Evolutionary conservation across 225 moss, liverwort and hornwort genomes (phyloP), one percentile per base, ranked within the genome.

Genomic region (Pseudoscleropodium purum): DNA sequence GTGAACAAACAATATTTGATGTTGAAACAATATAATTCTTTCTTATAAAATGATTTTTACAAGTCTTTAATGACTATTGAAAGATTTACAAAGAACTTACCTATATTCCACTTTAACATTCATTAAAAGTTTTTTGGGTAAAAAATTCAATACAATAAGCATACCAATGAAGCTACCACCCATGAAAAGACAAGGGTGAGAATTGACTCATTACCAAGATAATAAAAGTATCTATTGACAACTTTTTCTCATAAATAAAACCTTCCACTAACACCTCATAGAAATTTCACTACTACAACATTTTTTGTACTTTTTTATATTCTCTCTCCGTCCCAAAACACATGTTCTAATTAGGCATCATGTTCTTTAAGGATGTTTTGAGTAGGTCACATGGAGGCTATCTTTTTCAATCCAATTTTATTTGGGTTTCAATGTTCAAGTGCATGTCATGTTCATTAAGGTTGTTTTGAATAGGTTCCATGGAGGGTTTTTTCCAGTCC

Each of bases 401-500:
- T 47, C 45, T 45, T 25, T 74, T 30, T 10, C 2, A 29, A 0
- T 74, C 11, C 5, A 18, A 27, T 43, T 74, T 18, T 18, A 30
- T 74, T 45, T 17, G 6, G 45, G 6, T 45, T 74, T 18, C 30
- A 74, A 30, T 18, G 11, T 47, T 18, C 30, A 74, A 74, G 15
- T 15, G 17, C 6, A 25, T 7, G 8, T 9, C 16, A 21, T 73
- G 2, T 17, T 45, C 17, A 25, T 29, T 26, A 10, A 45, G 74
- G 17, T 74, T 45, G 45, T 45, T 45, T 74, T 74, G 45, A 30
- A 4, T 6, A 45, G 2, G 10, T 30, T 5, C 8, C 5, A 18
- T 10, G 1, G 16, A 43, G 18, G 0, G 1, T 45, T 45, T 41
- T 74, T 29, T 18, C 2, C 8, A 29, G 0, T 45, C 11, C 5